Conservation (phyloP, 1,284 basidiomycete species). For the Malassezia japonica region DNA sequence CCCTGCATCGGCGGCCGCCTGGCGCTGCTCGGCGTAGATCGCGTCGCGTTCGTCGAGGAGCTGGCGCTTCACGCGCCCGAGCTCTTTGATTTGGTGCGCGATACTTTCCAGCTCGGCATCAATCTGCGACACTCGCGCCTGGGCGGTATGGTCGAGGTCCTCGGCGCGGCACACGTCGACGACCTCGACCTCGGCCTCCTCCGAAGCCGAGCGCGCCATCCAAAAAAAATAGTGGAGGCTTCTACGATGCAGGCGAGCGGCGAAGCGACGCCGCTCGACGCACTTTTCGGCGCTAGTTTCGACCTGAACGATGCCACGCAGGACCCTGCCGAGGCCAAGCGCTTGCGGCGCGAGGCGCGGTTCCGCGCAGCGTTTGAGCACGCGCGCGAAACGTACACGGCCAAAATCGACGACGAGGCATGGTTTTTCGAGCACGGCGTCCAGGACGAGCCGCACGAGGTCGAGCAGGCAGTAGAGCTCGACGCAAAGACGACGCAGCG, state of each 20-base stretch:
- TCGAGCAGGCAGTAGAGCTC: neutral
- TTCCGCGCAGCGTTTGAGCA: conserved; percentile 2
- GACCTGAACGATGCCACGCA: conserved; percentile 7
- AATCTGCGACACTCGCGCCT: neutral
- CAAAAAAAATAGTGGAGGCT: too few relatives aligned
- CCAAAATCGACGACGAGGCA: conserved; percentile 11
- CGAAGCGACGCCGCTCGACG: neutral
- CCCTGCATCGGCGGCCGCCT: neutral
- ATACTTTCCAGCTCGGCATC: conserved; percentile 8
- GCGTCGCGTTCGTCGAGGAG: conserved; percentile 1
- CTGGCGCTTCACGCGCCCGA: neutral
- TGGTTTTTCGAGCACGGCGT: conserved; percentile 11
- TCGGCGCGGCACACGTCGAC: neutral
- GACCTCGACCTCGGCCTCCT: neutral
- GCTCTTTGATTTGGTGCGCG: neutral
- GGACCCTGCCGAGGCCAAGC: neutral
- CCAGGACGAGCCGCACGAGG: neutral
- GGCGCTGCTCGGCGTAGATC: conserved; percentile 1
- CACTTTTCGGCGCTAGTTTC: neutral
- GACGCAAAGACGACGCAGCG: conserved; percentile 7
- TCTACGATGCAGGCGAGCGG: neutral
- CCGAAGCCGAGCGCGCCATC: too few relatives aligned
- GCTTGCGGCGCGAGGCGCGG: neutral
- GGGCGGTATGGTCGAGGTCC: neutral
- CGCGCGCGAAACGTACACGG: conserved; percentile 8